Evolutionary conservation across 2,329 filamentous ascomycete species (phyloP), one percentile per base, ranked within the genome.

Genomic region (Hypoxylon sp.): DNA sequence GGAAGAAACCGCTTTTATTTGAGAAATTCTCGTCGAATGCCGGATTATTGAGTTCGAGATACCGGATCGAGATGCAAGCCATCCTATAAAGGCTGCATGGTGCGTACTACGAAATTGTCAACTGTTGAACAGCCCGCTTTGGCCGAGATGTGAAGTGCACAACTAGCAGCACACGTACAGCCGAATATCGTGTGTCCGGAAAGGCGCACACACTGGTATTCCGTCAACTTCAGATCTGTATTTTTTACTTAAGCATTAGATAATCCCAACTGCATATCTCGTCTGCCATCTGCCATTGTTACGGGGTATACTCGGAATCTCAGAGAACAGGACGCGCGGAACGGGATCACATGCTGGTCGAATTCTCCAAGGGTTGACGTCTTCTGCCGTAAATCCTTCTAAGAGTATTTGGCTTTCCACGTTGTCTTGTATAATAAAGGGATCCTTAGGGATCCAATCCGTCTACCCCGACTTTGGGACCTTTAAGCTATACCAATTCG

Each of bases 101-200:
- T 54, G 37, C 37, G 52, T 19, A n/a, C 3, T 9, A 29, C 16
- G 1, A 54, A 39, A 43, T 12, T 1, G 19, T 30, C 16, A 37
- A 37, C 52, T 6, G 39, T 45, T 32, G 16, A 14, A 23, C 27
- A 16, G 43, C 30, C 21, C 37, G 52, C 37, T 54, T 16, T 23
- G 27, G 14, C 32, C 45, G 32, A 45, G 51, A 37, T 14, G 34
- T 29, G 27, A 25, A 29, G 32, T 39, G 39, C 27, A 27, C 47
- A 27, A 39, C 25, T 53, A 27, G 54, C 54, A 25, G 61, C 19
- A 58, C 30, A 30, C 50, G 41, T 58, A 48, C 2, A 58, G 30
- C 60, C 53, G 1, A 7, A 16, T 27, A 11, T 19, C n/a, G 34
- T 8, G 14, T 39, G 16, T 14, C 23, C 25, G 9, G 37, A 25